Evolutionary conservation across 495 filamentous ascomycete genomes (phyloP).

Genomic region (Endocarpon pusillum): DNA sequence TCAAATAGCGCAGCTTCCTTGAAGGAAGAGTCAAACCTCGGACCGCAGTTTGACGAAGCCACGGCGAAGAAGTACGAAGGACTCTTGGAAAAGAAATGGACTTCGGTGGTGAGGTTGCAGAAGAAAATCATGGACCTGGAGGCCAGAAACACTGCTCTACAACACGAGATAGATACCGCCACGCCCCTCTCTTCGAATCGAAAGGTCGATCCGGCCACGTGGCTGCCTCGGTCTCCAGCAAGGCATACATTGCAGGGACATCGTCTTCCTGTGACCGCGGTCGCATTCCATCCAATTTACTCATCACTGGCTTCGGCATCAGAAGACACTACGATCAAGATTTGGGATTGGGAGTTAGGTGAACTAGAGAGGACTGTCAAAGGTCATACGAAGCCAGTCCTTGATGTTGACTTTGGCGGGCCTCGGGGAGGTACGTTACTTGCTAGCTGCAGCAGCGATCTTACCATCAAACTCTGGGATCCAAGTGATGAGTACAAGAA

Average conservation of each 20-base stretch:
- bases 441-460: constrained; percentile 75
- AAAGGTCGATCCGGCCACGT: constrained; percentile 71
- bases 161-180: constrained; percentile 66
- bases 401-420: constrained; percentile 85
- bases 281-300: constrained; percentile 91
- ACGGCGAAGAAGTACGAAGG: constrained; percentile 81
- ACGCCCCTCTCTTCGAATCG: constrained; percentile 67
- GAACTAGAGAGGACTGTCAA: constrained; percentile 86
- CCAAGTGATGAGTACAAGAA: constrained; percentile 90
- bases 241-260: constrained; percentile 77
- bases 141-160: constrained; percentile 46
- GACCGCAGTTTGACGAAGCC: constrained; percentile 53
- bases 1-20: constrained; percentile 48
- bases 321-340: constrained; percentile 86
- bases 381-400: constrained; percentile 77
- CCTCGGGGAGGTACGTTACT: constrained; percentile 72
- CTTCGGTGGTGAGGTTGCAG: constrained; percentile 73
- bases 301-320: constrained; percentile 83
- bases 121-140: constrained; percentile 98
- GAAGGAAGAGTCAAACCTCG: constrained; percentile 34
- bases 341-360: constrained; percentile 96
- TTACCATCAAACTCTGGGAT: constrained; percentile 95
- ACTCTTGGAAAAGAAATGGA: constrained; percentile 92
- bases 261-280: constrained; percentile 61
- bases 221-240: constrained; percentile 69